Evolutionary conservation across 345 rosid species (phyloP).

Genomic region (Excoecaria cochinchinensis): DNA sequence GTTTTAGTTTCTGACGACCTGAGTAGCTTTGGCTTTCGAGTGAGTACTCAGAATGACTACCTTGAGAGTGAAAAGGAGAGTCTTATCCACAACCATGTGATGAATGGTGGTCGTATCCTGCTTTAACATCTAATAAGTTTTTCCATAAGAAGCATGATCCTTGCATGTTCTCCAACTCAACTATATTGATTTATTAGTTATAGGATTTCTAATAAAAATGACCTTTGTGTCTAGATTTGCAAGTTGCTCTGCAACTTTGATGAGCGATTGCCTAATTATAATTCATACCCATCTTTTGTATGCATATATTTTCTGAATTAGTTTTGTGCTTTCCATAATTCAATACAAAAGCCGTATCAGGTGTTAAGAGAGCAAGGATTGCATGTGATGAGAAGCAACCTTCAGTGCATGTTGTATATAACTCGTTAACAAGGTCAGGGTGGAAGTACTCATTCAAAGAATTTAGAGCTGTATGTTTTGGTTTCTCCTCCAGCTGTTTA

Average conservation of each 20-base stretch:
- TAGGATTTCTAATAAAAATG: neutral
- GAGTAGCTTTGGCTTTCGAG: slow-evolving; percentile 21
- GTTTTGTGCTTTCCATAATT: slow-evolving; percentile 52
- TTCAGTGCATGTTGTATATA: slow-evolving; percentile 68
- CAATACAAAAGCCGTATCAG: slow-evolving; percentile 50
- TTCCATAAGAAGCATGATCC: neutral
- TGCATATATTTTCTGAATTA: slow-evolving; percentile 2
- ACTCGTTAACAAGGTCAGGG: slow-evolving; percentile 74
- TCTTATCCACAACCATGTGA: slow-evolving; percentile 22
- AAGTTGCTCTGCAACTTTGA: neutral
- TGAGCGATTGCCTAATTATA: neutral
- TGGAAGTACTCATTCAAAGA: slow-evolving; percentile 19
- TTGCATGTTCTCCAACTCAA: slow-evolving; percentile 11
- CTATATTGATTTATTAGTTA: neutral
- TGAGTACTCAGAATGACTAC: slow-evolving; percentile 31
- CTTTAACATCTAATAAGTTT: slow-evolving; percentile 21
- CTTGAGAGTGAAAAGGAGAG: slow-evolving; percentile 30
- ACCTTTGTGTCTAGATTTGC: neutral
- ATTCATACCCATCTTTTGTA: neutral
- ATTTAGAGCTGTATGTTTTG: slow-evolving; percentile 8
- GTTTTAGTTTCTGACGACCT: slow-evolving; percentile 38
- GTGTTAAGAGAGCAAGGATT: slow-evolving; percentile 70
- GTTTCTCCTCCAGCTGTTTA: slow-evolving; percentile 11
- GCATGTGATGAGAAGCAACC: slow-evolving; percentile 54
- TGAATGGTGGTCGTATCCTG: slow-evolving; percentile 66